phyloP scores from a whole-genome alignment of 306 rosid genomes.

The Crataegus laevigata region DNA sequence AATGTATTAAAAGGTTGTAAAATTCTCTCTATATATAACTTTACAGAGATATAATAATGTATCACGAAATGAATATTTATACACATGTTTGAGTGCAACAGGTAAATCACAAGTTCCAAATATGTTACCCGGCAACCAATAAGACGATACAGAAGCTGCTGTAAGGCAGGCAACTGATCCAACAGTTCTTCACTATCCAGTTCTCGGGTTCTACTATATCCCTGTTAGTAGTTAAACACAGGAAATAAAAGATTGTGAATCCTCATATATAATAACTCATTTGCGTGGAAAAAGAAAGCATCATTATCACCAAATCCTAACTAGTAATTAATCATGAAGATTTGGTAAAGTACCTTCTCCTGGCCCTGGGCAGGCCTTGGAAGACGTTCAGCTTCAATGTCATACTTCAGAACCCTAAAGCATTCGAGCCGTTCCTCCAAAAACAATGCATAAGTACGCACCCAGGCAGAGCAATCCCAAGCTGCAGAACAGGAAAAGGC shows the following conservation, averaged over 20 bases:
- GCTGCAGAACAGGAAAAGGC: conserved; percentile 37
- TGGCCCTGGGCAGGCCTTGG: conserved; percentile 82
- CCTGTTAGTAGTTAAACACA: conserved; percentile 43
- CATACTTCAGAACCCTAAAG: conserved; percentile 83
- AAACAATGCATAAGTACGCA: conserved; percentile 94
- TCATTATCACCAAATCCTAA: not conserved
- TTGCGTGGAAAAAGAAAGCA: not conserved
- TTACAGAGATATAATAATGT: not conserved
- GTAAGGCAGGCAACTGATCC: conserved; percentile 96
- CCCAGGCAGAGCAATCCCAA: conserved; percentile 99
- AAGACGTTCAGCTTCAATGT: conserved; percentile 91
- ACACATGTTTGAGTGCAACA: not conserved
- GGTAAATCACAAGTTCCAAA: not conserved
- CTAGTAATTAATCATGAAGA: not conserved
- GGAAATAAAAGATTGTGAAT: not conserved
- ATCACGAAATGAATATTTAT: not conserved
- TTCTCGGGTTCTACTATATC: conserved; percentile 90
- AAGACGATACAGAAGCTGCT: conserved; percentile 84
- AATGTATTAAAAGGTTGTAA: not conserved
- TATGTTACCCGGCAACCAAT: conserved; percentile 76
- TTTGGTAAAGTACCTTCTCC: conserved; percentile 62
- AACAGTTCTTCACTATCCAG: conserved; percentile 84
- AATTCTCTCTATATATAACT: not conserved
- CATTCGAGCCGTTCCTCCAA: conserved; percentile 99
- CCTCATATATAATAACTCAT: not conserved